Percentiles rank a stretch among this genome's conserved stretches.
phyloP scores from a whole-genome alignment of 768 basidiomycete species.

The Infundibulicybe gibba region DNA sequence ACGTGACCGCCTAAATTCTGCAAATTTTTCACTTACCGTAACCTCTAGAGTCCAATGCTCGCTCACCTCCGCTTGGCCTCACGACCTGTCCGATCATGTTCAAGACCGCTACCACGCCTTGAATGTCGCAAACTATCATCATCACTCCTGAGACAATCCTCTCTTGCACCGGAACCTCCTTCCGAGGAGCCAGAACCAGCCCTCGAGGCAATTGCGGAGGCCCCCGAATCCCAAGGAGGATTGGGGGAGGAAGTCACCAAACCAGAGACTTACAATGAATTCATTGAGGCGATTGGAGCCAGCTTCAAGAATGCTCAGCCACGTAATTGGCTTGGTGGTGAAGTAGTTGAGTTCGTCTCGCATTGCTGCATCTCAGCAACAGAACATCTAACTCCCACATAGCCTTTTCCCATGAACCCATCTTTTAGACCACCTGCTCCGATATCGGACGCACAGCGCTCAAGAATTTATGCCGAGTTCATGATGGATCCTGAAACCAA shows the following conservation, averaged over 20 bases:
- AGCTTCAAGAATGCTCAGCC: constrained; percentile 43
- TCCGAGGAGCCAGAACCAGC: constrained; percentile 13
- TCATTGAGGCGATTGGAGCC: constrained; percentile 37
- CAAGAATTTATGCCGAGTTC: constrained; percentile 56
- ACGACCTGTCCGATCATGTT: constrained; percentile 22
- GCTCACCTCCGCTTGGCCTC: constrained; percentile 26
- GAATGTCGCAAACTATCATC: constrained; percentile 21
- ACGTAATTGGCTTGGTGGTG: constrained; percentile 59
- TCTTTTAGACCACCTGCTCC: constrained; percentile 81
- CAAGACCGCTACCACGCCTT: constrained; percentile 17
- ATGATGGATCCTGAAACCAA: constrained; percentile 54
- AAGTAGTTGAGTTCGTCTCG: constrained; percentile 46
- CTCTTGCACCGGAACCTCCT: constrained; percentile 21
- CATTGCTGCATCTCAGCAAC: constrained; percentile 2
- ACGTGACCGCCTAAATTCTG: constrained; percentile 25
- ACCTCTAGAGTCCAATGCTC: constrained; percentile 29
- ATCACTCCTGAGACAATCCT: constrained; percentile 16
- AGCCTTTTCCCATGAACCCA: constrained; percentile 88
- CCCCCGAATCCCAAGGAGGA: constrained; percentile 5
- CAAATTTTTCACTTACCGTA: constrained; percentile 24
- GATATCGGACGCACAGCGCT: constrained; percentile 57
- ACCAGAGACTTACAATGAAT: constrained; percentile 32
- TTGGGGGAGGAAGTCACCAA: constrained; percentile 4
- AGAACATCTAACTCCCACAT: constrained; percentile 7
- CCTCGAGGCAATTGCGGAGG: constrained; percentile 11